A percentile compares a stretch with the other conserved stretches of the same genome.
phyloP scores from a whole-genome alignment of 2,329 filamentous ascomycete genomes.

The Elsinoe ampelina region DNA sequence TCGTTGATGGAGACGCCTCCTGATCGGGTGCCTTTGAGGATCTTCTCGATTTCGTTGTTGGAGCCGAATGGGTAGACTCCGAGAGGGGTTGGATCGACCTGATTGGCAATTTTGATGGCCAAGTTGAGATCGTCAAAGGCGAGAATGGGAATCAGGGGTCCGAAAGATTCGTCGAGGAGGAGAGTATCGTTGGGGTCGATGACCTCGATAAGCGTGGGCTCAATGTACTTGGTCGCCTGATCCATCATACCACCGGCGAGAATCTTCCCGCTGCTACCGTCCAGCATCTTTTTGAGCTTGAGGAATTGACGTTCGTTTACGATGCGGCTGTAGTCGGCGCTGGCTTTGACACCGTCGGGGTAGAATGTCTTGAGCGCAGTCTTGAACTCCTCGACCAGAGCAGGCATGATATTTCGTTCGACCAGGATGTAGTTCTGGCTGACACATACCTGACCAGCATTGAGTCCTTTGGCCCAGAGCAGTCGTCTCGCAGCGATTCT shows the following conservation, averaged over 20 bases:
- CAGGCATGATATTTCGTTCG: constrained; percentile 61
- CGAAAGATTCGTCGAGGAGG: constrained; percentile 79
- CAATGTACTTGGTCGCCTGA: constrained; percentile 71
- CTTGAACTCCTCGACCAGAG: constrained; percentile 67
- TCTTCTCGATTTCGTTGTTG: constrained; percentile 64
- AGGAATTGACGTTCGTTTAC: constrained; percentile 71
- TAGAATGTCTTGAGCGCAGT: constrained; percentile 66
- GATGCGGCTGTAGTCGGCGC: constrained; percentile 69
- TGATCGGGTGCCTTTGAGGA: constrained; percentile 41
- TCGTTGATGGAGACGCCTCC: constrained; percentile 45
- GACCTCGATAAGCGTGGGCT: constrained; percentile 85
- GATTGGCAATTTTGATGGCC: constrained; percentile 72
- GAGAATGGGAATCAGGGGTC: constrained; percentile 79
- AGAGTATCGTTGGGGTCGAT: constrained; percentile 66
- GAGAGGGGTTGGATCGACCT: constrained; percentile 73
- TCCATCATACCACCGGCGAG: constrained; percentile 79
- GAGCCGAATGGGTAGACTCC: constrained; percentile 78
- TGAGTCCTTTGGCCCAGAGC: constrained; percentile 79
- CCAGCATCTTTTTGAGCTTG: constrained; percentile 85
- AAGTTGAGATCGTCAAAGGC: constrained; percentile 72
- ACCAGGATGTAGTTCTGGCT: constrained; percentile 88
- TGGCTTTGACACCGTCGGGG: constrained; percentile 69
- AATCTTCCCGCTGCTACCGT: constrained; percentile 71
- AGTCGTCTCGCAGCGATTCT: constrained; percentile 72
- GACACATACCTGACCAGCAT: constrained; percentile 85